These are phyloP conservation scores for Pythium vanterpoolii DNA, from an alignment of 352 stramenopile genomes.

Conservation along the genomic window DNA sequence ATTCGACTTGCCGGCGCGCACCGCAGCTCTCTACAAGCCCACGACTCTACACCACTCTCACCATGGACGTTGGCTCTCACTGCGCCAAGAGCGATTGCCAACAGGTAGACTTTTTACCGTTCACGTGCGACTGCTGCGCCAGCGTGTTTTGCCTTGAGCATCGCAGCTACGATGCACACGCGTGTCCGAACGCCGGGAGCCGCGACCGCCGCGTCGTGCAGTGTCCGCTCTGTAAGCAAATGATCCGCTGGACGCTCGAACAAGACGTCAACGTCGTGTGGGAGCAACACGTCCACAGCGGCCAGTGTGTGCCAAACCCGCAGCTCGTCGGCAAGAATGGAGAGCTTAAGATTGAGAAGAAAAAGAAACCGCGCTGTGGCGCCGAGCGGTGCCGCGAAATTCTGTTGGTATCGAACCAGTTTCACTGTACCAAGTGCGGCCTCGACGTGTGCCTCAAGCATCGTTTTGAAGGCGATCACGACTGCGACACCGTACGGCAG, in stretches of 20 bases:
- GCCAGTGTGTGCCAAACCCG: slow-evolving; percentile 42
- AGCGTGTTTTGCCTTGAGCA: slow-evolving; percentile 84
- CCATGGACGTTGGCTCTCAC: slow-evolving; percentile 73
- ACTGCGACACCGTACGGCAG: slow-evolving; percentile 36
- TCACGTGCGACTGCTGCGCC: slow-evolving; percentile 81
- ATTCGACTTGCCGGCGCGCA: neutral
- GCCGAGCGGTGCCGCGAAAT: slow-evolving; percentile 57
- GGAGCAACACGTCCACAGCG: slow-evolving; percentile 61
- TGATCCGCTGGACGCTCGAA: slow-evolving; percentile 67
- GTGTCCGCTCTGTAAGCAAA: slow-evolving; percentile 62
- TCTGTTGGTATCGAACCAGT: slow-evolving; percentile 66
- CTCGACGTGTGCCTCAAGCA: slow-evolving; percentile 76
- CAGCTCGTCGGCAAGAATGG: slow-evolving; percentile 7
- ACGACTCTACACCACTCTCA: neutral
- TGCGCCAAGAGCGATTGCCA: slow-evolving; percentile 61
- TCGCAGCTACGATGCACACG: slow-evolving; percentile 73
- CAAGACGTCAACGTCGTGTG: slow-evolving; percentile 77
- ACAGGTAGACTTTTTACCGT: slow-evolving; percentile 85
- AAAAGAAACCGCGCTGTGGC: slow-evolving; percentile 69
- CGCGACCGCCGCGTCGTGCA: slow-evolving; percentile 68
- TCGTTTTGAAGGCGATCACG: slow-evolving; percentile 74
- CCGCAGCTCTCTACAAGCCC: neutral
- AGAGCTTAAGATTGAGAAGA: slow-evolving; percentile 36
- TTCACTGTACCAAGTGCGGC: slow-evolving; percentile 61
- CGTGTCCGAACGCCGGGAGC: slow-evolving; percentile 57